These are phyloP conservation scores for Senna siamea DNA, from an alignment of 306 rosid species.

Conservation along the genomic window DNA sequence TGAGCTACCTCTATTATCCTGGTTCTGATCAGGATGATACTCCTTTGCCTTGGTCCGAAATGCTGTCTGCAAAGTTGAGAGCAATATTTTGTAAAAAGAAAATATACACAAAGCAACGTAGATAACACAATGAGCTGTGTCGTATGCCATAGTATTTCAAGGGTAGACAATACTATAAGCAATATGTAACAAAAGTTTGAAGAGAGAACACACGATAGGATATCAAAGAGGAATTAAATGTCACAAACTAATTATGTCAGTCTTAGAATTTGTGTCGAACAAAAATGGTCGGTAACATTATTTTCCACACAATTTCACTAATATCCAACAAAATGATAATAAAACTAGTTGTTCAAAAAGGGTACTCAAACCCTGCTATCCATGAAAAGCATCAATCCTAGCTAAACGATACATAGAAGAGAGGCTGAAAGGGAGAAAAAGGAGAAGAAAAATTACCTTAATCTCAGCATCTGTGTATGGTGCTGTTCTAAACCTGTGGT, in stretches of 20 bases:
- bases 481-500: slow-evolving; percentile 67
- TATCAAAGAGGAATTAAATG: not conserved
- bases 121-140: not conserved
- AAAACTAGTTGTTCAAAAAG: slow-evolving; percentile 26
- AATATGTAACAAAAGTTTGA: not conserved
- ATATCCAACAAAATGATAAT: not conserved
- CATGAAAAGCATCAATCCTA: slow-evolving; percentile 25
- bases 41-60: slow-evolving; percentile 83
- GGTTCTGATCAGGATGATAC: slow-evolving; percentile 96
- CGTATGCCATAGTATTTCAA: not conserved
- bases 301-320: slow-evolving; percentile 12
- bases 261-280: slow-evolving; percentile 9
- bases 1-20: slow-evolving; percentile 67
- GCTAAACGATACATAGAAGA: slow-evolving; percentile 1
- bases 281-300: not conserved
- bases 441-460: slow-evolving; percentile 57
- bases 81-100: slow-evolving; percentile 6
- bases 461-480: slow-evolving; percentile 91
- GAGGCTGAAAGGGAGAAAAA: not conserved
- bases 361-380: slow-evolving; percentile 17
- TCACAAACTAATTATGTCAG: not conserved
- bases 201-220: no score
- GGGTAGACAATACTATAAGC: not conserved
- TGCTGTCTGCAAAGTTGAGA: slow-evolving; percentile 60
- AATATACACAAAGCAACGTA: not conserved